These are phyloP conservation scores for Candida rishiriensis DNA, from an alignment of 805 yeast species.

Conservation along the genomic window DNA sequence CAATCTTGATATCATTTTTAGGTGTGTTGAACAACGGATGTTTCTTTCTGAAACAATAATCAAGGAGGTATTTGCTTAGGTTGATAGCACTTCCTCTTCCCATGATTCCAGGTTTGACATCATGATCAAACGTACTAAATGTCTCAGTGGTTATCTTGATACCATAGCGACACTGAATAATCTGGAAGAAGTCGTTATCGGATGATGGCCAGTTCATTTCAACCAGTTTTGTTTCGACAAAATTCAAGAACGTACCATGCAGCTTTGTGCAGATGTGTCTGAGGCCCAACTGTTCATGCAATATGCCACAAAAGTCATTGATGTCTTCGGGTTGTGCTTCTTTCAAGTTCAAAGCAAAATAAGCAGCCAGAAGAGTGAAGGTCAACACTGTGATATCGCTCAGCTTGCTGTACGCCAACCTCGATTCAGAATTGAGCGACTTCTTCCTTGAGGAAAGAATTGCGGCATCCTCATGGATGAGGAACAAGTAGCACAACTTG, in stretches of 20 bases:
- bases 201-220: conserved; percentile 39
- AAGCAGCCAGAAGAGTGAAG: conserved; percentile 34
- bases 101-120: conserved; percentile 38
- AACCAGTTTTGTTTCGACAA: conserved; percentile 53
- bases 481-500: conserved; percentile 43
- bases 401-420: conserved; percentile 38
- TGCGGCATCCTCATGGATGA: conserved; percentile 50
- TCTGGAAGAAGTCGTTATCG: conserved; percentile 70
- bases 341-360: conserved; percentile 26
- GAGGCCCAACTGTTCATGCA: conserved; percentile 73
- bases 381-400: conserved; percentile 41
- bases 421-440: conserved; percentile 41
- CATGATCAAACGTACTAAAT: conserved; percentile 66
- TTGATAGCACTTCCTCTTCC: conserved; percentile 32
- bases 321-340: conserved; percentile 22
- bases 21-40: conserved; percentile 58
- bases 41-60: conserved; percentile 48
- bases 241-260: conserved; percentile 54
- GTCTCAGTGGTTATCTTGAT: conserved; percentile 54
- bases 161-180: conserved; percentile 75
- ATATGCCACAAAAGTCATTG: conserved; percentile 46
- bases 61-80: conserved; percentile 43
- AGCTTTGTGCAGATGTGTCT: conserved; percentile 65
- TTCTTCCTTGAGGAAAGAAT: conserved; percentile 31
- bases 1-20: conserved; percentile 65